These are phyloP conservation scores for Xylariaceae sp. DNA, from an alignment of 2,329 filamentous ascomycete genomes.

Conservation along the genomic window DNA sequence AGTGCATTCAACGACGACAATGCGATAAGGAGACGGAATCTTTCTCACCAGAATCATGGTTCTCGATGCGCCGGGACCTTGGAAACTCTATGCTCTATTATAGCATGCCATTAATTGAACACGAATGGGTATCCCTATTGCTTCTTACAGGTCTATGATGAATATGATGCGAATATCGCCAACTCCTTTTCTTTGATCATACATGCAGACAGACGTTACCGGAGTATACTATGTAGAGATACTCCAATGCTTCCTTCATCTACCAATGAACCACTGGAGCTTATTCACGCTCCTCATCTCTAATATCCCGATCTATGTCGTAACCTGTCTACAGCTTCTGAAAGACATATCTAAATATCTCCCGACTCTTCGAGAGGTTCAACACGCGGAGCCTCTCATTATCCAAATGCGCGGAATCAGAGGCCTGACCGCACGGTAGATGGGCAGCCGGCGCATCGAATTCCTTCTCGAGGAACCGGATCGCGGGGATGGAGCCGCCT, in stretches of 20 bases:
- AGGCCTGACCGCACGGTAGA: constrained; percentile 89
- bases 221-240: neutral
- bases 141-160: neutral
- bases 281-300: neutral
- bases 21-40: no score
- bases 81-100: neutral
- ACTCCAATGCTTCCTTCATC: neutral
- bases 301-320: neutral
- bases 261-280: no score
- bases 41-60: no score
- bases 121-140: constrained; percentile 15
- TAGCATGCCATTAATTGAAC: neutral
- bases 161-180: neutral
- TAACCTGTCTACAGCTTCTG: constrained; percentile 46
- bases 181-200: constrained; percentile 2
- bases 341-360: constrained; percentile 88
- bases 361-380: constrained; percentile 85
- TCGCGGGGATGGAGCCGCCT: constrained; percentile 90
- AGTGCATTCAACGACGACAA: no score
- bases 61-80: neutral
- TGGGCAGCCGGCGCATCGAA: constrained; percentile 88
- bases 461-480: constrained; percentile 90
- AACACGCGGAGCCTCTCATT: constrained; percentile 86
- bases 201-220: neutral
- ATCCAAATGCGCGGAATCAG: constrained; percentile 87